Base-by-base conservation (phyloP, 2,329 filamentous ascomycete genomes). In the Ascochyta rabiei region DNA sequence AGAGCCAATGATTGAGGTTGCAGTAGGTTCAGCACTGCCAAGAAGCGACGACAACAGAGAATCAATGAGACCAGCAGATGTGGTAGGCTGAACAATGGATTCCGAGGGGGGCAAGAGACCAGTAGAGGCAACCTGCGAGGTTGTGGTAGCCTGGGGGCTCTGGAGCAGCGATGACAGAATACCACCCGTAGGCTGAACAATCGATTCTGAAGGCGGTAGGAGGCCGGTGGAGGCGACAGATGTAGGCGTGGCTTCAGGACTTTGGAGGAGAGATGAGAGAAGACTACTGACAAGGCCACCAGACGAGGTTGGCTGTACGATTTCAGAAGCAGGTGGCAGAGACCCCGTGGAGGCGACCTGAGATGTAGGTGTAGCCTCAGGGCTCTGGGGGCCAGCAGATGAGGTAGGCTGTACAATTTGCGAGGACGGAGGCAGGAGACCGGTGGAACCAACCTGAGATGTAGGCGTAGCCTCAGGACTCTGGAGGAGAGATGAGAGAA, bases 1-100 rank as follows among this genome's bases (percentile, higher is more conserved):
- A 37, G 68, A 66, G 18, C 62, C 64, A n/a, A 61, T n/a, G 18
- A 50, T 19, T 35, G 59, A 52, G 33, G 48, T 57, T 43, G 56
- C 45, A 12, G 56, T 64, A 10, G 56, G 56, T 34, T 53, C 60
- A 18, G 57, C 34, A 16, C 31, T 53, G 6, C 30, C 55, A 15
- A 61, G 55, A 24, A 66, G 38, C 4, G 62, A 53, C 0, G 64
- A 65, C 6, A 66, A 53, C 9, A 59, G 56, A 31, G 48, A 50
- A 33, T 41, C 56, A 31, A 63, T 26, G 16, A 61, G 48, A 35
- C 48, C 59, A 34, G 41, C 35, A 23, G 59, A 57, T 13, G 53
- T 45, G n/a, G 56, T 52, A n/a, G 59, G 59, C 19, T 39, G 48
- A 9, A 56, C 37, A 30, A 64, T 47, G 5, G 38, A 48, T 19